These are phyloP conservation scores for Myrica gale DNA, from an alignment of 306 rosid species.

Conservation along the genomic window DNA sequence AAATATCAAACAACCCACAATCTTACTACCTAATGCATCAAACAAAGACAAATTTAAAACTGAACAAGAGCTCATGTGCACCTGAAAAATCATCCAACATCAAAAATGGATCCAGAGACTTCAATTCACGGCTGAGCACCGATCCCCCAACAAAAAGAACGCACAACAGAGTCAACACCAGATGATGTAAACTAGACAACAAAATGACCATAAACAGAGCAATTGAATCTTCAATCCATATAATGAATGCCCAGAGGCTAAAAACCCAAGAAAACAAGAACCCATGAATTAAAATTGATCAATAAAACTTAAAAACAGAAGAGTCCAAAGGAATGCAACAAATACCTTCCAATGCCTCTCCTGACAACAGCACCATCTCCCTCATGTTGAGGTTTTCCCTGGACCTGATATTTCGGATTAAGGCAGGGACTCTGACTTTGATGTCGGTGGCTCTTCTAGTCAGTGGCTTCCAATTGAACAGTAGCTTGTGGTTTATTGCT, in stretches of 20 bases:
- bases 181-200: neutral
- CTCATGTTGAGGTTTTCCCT: constrained; percentile 44
- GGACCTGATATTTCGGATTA: constrained; percentile 30
- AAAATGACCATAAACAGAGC: neutral
- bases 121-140: constrained; percentile 43
- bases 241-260: constrained; percentile 13
- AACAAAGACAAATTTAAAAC: neutral
- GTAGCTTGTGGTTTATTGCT: constrained; percentile 10
- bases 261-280: neutral
- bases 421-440: neutral
- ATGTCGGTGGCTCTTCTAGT: neutral
- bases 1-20: constrained; percentile 8
- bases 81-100: constrained; percentile 59
- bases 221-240: neutral
- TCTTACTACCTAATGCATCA: neutral
- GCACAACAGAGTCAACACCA: constrained; percentile 18
- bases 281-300: neutral
- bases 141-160: too few species aligned
- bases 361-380: constrained; percentile 53
- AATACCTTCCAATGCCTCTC: constrained; percentile 58
- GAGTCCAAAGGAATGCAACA: neutral
- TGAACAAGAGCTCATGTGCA: neutral
- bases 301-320: neutral
- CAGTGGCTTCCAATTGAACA: constrained; percentile 1
- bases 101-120: constrained; percentile 58